phyloP scores from a whole-genome alignment of 2,329 filamentous ascomycete genomes.

The Aschersonia sp. region DNA sequence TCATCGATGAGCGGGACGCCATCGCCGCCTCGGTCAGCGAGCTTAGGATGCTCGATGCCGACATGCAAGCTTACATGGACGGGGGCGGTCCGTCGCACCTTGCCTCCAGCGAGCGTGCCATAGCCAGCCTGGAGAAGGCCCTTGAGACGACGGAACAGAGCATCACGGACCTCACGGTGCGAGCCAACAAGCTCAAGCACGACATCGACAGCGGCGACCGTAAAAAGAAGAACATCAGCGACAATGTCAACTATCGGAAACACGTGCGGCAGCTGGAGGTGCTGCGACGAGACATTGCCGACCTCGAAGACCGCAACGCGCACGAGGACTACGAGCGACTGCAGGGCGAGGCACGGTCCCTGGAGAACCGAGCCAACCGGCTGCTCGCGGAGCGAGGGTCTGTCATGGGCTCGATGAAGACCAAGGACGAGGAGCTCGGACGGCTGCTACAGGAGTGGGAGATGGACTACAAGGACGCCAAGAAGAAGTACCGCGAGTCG shows the following conservation, averaged over 20 bases:
- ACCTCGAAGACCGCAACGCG: conserved; percentile 66
- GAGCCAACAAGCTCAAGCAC: conserved; percentile 64
- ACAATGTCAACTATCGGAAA: conserved; percentile 79
- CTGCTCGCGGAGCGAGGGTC: conserved; percentile 59
- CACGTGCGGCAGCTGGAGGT: conserved; percentile 53
- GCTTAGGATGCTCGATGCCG: conserved; percentile 58
- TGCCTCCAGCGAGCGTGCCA: conserved; percentile 51
- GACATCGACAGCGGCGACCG: conserved; percentile 67
- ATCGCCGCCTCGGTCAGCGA: conserved; percentile 64
- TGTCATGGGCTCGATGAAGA: conserved; percentile 65
- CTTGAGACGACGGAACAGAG: conserved; percentile 54
- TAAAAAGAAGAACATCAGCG: conserved; percentile 72
- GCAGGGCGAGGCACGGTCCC: conserved; percentile 49
- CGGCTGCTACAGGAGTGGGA: conserved; percentile 69
- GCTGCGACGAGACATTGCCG: conserved; percentile 54
- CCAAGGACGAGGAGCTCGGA: conserved; percentile 68
- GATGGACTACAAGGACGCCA: conserved; percentile 74
- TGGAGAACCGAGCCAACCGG: conserved; percentile 54
- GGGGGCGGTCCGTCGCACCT: conserved; percentile 62
- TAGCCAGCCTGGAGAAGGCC: conserved; percentile 51
- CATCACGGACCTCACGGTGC: conserved; percentile 48
- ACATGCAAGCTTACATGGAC: conserved; percentile 69
- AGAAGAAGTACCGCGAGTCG: conserved; percentile 66
- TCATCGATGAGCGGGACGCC: conserved; percentile 56
- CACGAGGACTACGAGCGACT: conserved; percentile 70